phyloP scores from a whole-genome alignment of 2,329 filamentous ascomycete genomes.

The Fusarium subtropicale region DNA sequence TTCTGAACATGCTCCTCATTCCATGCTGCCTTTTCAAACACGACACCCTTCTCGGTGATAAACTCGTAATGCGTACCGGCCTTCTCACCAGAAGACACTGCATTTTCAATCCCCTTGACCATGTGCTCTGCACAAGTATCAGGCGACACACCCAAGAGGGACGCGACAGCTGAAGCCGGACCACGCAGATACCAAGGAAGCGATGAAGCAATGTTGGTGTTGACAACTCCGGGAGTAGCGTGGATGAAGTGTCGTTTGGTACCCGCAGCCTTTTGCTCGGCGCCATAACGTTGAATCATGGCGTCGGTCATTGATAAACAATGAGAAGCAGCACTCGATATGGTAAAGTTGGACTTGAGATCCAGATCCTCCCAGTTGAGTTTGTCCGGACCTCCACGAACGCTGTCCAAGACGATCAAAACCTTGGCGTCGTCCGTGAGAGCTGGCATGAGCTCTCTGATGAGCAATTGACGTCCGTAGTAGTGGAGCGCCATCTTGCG shows the following conservation, averaged over 20 bases:
- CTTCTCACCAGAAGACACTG: constrained; percentile 11
- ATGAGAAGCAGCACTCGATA: constrained; percentile 52
- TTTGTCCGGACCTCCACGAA: constrained; percentile 48
- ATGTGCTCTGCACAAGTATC: constrained; percentile 48
- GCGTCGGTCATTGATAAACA: constrained; percentile 55
- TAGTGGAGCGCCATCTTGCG: constrained; percentile 60
- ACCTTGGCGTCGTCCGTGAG: constrained; percentile 54
- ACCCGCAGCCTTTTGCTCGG: constrained; percentile 33
- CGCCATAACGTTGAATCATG: constrained; percentile 52
- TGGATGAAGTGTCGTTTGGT: constrained; percentile 53
- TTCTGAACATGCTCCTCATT: constrained; percentile 45
- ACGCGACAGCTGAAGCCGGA: not conserved
- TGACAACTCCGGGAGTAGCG: constrained; percentile 55
- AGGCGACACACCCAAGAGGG: constrained; percentile 36
- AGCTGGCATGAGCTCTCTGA: constrained; percentile 54
- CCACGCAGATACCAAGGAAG: constrained; percentile 51
- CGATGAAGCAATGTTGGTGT: constrained; percentile 46
- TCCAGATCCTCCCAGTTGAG: constrained; percentile 57
- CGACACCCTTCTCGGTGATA: constrained; percentile 48
- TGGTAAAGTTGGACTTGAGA: constrained; percentile 51
- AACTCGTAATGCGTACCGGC: constrained; percentile 45
- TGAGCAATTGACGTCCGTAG: constrained; percentile 59
- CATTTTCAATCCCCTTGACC: constrained; percentile 39
- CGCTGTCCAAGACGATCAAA: constrained; percentile 53
- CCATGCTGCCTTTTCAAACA: constrained; percentile 47